Base-by-base conservation (phyloP, 2,329 filamentous ascomycete species). In the Aureobasidium sp. region DNA sequence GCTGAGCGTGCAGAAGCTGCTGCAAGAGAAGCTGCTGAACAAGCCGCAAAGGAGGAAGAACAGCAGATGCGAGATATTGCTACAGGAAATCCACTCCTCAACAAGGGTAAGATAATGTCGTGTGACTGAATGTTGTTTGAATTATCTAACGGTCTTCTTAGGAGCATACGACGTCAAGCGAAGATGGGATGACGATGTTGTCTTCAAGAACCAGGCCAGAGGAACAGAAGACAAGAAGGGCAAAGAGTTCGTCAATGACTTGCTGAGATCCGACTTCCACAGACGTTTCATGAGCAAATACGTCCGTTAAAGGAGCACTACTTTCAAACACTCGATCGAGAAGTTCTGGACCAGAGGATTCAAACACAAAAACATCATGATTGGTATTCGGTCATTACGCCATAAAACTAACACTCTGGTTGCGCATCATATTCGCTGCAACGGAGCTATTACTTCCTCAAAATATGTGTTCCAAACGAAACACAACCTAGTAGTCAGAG, bases 131-230 rank as follows among this genome's bases (percentile, higher is more conserved):
- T n/a, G 13, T 13, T 13, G 10, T 51, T 20, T 13, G 17, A n/a
- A 12, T 12, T 2, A 2, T 17, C 47, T 51, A 27, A 51, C 47
- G 20, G 24, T n/a, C 5, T 6, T 13, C 8, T 5, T 7, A 51
- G 32, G 29, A 51, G 47, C 29, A 69, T 97, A 95, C 73, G 92
- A 87, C 63, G 87, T 97, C 71, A 97, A 96, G 82, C 81, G 90
- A 68, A 78, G 92, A 69, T 99, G 94, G 94, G 94, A 99, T 69
- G 94, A 99, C 70, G 94, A 99, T 73, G 94, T 99, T 13, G 92
- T 99, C 2, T 99, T 99, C 79, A 97, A 96, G 80, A 99, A 99
- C 75, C 94, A 99, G 78, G 94, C 93, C 37, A 84, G 94, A 63
- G 94, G 93, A 9, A 96, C 92, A 0, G 93, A 97, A 72, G 91